Conservation (phyloP, 495 filamentous ascomycete genomes). For the Amorphotheca resinae region DNA sequence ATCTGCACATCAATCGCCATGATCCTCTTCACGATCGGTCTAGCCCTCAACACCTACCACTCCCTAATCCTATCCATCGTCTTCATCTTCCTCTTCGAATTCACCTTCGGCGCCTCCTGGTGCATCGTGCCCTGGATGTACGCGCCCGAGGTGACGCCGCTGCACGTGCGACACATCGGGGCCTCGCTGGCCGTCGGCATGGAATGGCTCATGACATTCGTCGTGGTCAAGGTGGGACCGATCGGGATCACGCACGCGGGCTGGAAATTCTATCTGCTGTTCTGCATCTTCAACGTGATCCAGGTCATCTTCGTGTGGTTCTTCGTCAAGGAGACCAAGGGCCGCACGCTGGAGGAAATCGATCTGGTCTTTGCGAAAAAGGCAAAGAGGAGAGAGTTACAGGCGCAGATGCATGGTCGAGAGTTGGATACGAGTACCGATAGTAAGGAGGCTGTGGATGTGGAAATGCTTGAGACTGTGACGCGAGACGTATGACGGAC, state of each 20-base stretch:
- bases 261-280: slow-evolving; percentile 31
- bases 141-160: slow-evolving; percentile 64
- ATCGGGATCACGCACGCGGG: slow-evolving; percentile 49
- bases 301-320: slow-evolving; percentile 57
- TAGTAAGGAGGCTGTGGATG: no score
- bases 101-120: slow-evolving; percentile 65
- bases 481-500: no score
- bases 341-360: slow-evolving; percentile 60
- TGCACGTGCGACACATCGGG: slow-evolving; percentile 60
- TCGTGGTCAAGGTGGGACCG: slow-evolving; percentile 54
- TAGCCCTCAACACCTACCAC: slow-evolving; percentile 34
- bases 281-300: slow-evolving; percentile 57
- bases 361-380: slow-evolving; percentile 74
- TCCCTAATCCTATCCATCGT: slow-evolving; percentile 52
- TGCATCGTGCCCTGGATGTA: slow-evolving; percentile 78
- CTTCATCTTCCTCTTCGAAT: slow-evolving; percentile 59
- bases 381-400: no score
- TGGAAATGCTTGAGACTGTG: no score
- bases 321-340: slow-evolving; percentile 54
- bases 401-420: no score
- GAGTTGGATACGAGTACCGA: no score
- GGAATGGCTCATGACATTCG: no score
- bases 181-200: slow-evolving; percentile 64
- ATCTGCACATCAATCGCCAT: slow-evolving; percentile 76
- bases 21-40: slow-evolving; percentile 59